phyloP scores from a whole-genome alignment of 1,139 yeast genomes.

The Nakaseomyces kungkrabaensis region DNA sequence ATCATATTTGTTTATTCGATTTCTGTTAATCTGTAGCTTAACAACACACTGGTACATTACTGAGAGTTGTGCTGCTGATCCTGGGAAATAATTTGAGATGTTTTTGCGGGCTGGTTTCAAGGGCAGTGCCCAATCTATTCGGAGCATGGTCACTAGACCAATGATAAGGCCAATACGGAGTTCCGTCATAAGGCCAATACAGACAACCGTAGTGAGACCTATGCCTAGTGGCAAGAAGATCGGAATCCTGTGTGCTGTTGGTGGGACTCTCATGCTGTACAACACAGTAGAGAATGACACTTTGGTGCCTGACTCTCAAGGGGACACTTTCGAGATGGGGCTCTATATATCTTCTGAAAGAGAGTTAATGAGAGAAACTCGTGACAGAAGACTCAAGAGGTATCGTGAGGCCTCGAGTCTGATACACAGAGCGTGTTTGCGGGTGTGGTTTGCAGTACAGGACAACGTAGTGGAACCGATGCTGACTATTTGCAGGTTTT shows the following conservation, averaged over 20 bases:
- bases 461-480: conserved; percentile 62
- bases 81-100: no score
- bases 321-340: conserved; percentile 63
- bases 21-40: no score
- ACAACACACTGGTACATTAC: no score
- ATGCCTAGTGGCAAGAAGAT: no score
- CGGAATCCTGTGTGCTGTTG: neutral
- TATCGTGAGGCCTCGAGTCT: neutral
- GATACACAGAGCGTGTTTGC: conserved; percentile 24
- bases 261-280: neutral
- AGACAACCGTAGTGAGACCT: no score
- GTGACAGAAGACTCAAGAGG: neutral
- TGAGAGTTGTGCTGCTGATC: no score
- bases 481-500: conserved; percentile 54
- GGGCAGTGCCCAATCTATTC: no score
- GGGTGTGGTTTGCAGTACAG: conserved; percentile 35
- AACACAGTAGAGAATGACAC: neutral
- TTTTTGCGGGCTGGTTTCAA: no score
- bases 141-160: no score
- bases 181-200: no score
- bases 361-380: conserved; percentile 32
- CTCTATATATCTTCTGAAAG: conserved; percentile 51
- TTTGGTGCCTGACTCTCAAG: conserved; percentile 36
- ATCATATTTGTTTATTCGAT: no score
- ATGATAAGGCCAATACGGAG: no score